Evolutionary conservation across 768 basidiomycete genomes (phyloP).

Genomic region (Phlegmacium glaucopus): DNA sequence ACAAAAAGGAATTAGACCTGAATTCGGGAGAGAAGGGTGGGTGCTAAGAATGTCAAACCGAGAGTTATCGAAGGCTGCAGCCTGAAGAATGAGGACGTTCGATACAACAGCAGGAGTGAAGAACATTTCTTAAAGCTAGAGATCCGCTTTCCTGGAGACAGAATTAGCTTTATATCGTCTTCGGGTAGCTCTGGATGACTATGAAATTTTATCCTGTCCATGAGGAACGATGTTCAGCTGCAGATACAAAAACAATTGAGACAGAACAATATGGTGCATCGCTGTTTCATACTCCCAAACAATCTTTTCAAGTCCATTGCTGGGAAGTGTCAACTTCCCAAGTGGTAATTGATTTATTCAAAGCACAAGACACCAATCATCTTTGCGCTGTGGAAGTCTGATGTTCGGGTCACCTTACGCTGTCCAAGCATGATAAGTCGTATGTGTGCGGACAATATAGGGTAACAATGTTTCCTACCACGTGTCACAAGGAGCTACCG

Average conservation of each 20-base stretch:
- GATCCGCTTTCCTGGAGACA: background rate
- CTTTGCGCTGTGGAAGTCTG: background rate
- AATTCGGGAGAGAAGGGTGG: background rate
- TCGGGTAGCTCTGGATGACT: background rate
- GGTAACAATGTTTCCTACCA: conserved; percentile 12
- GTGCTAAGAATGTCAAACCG: conserved; percentile 60
- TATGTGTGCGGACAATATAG: conserved; percentile 4
- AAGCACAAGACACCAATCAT: background rate
- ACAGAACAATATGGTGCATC: conserved; percentile 9
- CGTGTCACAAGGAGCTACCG: conserved; percentile 15
- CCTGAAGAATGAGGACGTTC: conserved; percentile 7
- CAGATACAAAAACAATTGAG: conserved; percentile 7
- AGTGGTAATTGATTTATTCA: background rate
- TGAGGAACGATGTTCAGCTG: conserved; percentile 11
- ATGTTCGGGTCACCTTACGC: conserved; percentile 4
- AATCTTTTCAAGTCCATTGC: conserved; percentile 9
- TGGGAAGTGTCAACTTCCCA: background rate
- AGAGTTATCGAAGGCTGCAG: conserved; percentile 48
- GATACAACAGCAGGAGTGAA: conserved; percentile 1
- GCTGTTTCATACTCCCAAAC: conserved; percentile 13
- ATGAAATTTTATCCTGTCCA: conserved; percentile 1
- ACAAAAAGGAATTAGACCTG: conserved; percentile 1
- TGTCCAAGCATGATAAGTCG: conserved; percentile 12
- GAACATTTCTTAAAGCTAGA: background rate
- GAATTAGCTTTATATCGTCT: background rate